Conservation (phyloP, 441 rosid genomes). For the Omphalea diandra region DNA sequence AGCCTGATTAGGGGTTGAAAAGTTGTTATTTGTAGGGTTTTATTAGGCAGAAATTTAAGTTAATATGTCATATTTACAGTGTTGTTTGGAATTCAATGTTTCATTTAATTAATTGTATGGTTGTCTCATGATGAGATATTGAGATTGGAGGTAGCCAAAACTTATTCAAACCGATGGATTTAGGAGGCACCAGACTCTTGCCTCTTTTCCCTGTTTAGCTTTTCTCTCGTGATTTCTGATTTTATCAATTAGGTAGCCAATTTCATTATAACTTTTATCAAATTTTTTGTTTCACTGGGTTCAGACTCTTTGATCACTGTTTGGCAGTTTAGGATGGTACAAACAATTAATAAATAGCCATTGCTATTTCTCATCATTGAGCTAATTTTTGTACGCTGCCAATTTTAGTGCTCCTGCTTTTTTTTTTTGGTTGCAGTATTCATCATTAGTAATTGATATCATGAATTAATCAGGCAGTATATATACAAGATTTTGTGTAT, state of each 20-base stretch:
- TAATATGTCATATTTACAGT: neutral
- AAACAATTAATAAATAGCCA: neutral
- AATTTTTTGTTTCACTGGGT: neutral
- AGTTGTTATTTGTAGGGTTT: neutral
- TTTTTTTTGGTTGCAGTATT: neutral
- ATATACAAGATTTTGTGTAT: neutral
- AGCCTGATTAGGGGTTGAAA: neutral
- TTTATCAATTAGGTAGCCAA: neutral
- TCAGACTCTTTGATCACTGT: neutral
- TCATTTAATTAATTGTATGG: neutral
- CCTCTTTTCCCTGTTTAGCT: neutral
- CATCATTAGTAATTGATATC: neutral
- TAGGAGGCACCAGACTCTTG: neutral
- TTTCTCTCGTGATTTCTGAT: neutral
- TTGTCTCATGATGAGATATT: neutral
- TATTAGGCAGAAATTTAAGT: neutral
- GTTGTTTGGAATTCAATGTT: neutral
- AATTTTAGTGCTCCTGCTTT: neutral
- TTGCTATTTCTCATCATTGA: neutral
- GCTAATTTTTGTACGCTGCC: neutral
- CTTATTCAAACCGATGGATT: neutral
- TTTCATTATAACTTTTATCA: neutral
- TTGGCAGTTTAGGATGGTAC: neutral
- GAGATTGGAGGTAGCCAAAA: neutral
- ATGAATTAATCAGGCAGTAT: conserved; percentile 3